Conservation (phyloP, 495 filamentous ascomycete species). For the Letharia lupina region DNA sequence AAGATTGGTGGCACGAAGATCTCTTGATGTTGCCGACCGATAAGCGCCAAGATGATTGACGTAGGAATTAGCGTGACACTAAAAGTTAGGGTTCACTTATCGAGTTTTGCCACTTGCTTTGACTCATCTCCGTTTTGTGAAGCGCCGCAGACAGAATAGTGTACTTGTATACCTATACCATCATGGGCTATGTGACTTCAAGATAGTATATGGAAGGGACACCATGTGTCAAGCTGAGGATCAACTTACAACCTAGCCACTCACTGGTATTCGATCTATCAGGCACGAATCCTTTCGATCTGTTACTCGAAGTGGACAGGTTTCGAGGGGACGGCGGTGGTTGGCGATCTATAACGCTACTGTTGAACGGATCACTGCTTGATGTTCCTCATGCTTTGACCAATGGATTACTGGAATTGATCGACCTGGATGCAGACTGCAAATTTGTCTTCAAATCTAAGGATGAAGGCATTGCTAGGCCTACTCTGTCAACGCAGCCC, state of each 20-base stretch:
- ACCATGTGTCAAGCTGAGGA: background rate
- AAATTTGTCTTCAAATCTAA: background rate
- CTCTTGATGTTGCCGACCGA: background rate
- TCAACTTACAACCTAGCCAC: background rate
- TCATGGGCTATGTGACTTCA: background rate
- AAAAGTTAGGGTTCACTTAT: background rate
- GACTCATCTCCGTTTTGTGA: no score
- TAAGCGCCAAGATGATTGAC: background rate
- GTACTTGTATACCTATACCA: no score
- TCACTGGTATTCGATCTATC: background rate
- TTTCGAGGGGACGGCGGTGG: background rate
- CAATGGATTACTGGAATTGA: conserved; percentile 2
- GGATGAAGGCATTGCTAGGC: background rate
- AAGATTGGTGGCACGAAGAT: background rate
- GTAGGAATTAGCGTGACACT: background rate
- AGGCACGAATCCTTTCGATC: background rate
- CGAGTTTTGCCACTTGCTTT: no score
- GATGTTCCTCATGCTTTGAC: conserved; percentile 5
- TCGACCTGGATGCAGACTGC: conserved; percentile 3
- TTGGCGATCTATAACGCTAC: background rate
- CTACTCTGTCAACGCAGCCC: background rate
- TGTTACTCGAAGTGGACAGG: background rate
- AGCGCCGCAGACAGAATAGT: no score
- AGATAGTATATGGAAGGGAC: background rate
- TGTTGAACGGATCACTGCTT: background rate